phyloP scores from a whole-genome alignment of 2,329 filamentous ascomycete genomes.

The Cytospora piceicola region DNA sequence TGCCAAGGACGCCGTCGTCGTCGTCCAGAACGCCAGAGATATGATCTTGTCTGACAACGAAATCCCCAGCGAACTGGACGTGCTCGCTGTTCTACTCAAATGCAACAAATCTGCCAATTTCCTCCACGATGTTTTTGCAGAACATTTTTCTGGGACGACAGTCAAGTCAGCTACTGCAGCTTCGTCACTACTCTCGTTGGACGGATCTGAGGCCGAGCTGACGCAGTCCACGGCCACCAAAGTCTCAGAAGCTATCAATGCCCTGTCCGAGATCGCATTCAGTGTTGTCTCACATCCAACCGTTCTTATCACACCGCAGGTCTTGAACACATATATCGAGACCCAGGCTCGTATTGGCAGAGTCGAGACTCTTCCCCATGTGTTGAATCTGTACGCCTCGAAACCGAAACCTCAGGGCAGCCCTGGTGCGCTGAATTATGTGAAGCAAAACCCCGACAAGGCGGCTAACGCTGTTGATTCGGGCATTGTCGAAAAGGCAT shows the following conservation, averaged over 20 bases:
- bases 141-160: slow-evolving; percentile 47
- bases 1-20: slow-evolving; percentile 42
- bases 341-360: slow-evolving; percentile 74
- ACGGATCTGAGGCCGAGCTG: slow-evolving; percentile 24
- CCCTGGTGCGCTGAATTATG: slow-evolving; percentile 63
- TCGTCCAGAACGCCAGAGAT: slow-evolving; percentile 48
- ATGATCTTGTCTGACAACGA: slow-evolving; percentile 50
- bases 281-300: slow-evolving; percentile 72
- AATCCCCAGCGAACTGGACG: slow-evolving; percentile 50
- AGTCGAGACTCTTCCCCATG: slow-evolving; percentile 76
- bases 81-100: slow-evolving; percentile 48
- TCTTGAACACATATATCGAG: slow-evolving; percentile 75
- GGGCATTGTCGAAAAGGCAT: slow-evolving; percentile 71
- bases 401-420: slow-evolving; percentile 73
- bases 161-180: slow-evolving; percentile 51
- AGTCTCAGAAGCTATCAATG: slow-evolving; percentile 46
- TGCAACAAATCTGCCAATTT: slow-evolving; percentile 49
- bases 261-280: slow-evolving; percentile 66
- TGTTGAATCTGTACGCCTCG: slow-evolving; percentile 80
- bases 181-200: slow-evolving; percentile 57
- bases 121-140: slow-evolving; percentile 41
- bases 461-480: slow-evolving; percentile 73
- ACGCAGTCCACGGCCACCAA: slow-evolving; percentile 13
- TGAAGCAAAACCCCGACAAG: slow-evolving; percentile 67
- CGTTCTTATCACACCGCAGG: slow-evolving; percentile 76